Conservation (phyloP, 2,329 filamentous ascomycete species). For the Calonectria ilicicola region DNA sequence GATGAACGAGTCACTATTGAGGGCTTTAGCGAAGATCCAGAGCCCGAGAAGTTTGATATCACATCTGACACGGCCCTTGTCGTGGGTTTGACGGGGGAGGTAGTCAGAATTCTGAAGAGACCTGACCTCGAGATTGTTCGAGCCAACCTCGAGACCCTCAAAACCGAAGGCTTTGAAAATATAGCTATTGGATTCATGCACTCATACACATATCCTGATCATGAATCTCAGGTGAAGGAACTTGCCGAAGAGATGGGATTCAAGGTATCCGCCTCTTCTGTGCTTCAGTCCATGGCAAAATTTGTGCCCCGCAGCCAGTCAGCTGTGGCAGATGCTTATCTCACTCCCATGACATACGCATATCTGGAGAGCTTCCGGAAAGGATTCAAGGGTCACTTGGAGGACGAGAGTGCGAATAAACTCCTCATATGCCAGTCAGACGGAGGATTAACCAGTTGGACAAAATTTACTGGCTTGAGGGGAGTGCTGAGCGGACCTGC, state of each 20-base stretch:
- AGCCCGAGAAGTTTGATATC: conserved; percentile 60
- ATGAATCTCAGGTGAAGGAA: conserved; percentile 56
- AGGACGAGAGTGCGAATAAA: conserved; percentile 44
- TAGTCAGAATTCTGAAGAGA: conserved; percentile 73
- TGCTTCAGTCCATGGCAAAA: conserved; percentile 57
- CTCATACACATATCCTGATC: conserved; percentile 72
- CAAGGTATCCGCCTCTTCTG: conserved; percentile 51
- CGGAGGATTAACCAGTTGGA: conserved; percentile 43
- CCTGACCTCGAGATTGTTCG: conserved; percentile 68
- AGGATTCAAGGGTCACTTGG: conserved; percentile 40
- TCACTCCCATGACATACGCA: conserved; percentile 53
- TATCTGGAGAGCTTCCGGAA: conserved; percentile 50
- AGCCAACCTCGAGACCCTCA: conserved; percentile 69
- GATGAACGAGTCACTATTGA: conserved; percentile 81
- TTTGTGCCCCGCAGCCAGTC: conserved; percentile 58
- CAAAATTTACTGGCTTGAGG: conserved; percentile 41
- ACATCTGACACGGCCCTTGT: conserved; percentile 67
- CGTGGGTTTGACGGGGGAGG: conserved; percentile 75
- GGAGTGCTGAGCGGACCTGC: conserved; percentile 44
- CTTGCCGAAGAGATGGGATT: conserved; percentile 57
- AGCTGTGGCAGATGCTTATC: conserved; percentile 57
- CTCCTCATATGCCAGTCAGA: conserved; percentile 45
- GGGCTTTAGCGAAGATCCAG: conserved; percentile 78
- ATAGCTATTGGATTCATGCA: conserved; percentile 77
- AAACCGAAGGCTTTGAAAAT: conserved; percentile 67